These are phyloP conservation scores for Ceratocystis cacaofunesta DNA, from an alignment of 2,329 filamentous ascomycete genomes.

Conservation along the genomic window DNA sequence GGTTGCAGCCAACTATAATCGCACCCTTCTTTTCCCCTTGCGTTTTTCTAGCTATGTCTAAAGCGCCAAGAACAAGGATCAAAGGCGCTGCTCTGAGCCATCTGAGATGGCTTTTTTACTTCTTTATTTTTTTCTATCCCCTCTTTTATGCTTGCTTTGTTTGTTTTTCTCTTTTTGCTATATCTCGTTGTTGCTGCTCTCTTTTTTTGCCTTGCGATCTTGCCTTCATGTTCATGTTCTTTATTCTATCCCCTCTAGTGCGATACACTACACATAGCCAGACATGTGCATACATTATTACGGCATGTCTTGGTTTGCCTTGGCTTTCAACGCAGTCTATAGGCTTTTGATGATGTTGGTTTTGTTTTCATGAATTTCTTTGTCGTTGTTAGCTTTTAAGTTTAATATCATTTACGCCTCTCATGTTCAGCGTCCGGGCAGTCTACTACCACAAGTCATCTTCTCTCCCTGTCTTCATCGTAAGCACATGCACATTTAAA, in stretches of 20 bases:
- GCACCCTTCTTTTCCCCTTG: not conserved
- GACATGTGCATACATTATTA: not conserved
- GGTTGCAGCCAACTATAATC: too few relatives aligned
- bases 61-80: not conserved
- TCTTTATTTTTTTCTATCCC: slow-evolving; percentile 10
- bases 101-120: not conserved
- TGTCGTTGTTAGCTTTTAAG: slow-evolving; percentile 8
- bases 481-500: too few relatives aligned
- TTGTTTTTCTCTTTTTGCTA: not conserved
- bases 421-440: slow-evolving; percentile 10
- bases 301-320: not conserved
- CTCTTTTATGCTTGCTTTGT: slow-evolving; percentile 9
- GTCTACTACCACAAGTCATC: too few relatives aligned
- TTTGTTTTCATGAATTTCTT: slow-evolving; percentile 16
- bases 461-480: too few relatives aligned
- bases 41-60: not conserved
- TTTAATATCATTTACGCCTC: not conserved
- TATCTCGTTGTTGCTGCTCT: not conserved
- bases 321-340: too few relatives aligned
- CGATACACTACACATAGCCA: too few relatives aligned
- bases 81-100: not conserved
- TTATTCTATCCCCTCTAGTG: not conserved
- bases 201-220: not conserved
- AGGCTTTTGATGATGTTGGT: not conserved
- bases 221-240: not conserved